Percentiles rank a stretch among this genome's conserved stretches.
Evolutionary conservation across 1,284 basidiomycete genomes (phyloP).

Genomic region (Exobasidium cylindrosporum): DNA sequence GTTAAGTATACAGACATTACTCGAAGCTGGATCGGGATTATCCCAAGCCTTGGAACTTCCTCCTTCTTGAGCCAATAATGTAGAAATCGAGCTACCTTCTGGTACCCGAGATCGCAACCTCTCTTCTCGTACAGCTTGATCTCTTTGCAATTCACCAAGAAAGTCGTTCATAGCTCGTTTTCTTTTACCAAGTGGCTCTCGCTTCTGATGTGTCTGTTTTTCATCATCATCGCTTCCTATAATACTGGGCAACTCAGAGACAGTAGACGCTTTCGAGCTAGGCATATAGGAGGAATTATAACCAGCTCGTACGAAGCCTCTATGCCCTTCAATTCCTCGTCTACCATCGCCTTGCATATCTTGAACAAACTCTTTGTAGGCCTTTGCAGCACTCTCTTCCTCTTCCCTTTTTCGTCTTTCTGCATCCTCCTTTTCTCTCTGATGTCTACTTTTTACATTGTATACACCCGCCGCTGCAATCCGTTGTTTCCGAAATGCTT

Average conservation of each 20-base stretch:
- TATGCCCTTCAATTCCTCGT: background rate
- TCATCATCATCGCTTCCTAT: constrained; percentile 29
- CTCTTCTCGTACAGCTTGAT: constrained; percentile 78
- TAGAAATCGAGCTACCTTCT: constrained; percentile 71
- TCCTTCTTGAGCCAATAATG: constrained; percentile 66
- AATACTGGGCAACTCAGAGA: background rate
- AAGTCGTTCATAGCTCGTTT: constrained; percentile 40
- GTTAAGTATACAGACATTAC: constrained; percentile 84
- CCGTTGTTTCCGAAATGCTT: constrained; percentile 5
- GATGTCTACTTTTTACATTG: constrained; percentile 28
- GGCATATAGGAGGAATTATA: constrained; percentile 19
- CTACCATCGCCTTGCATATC: constrained; percentile 30
- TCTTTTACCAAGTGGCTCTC: constrained; percentile 26
- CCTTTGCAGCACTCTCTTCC: constrained; percentile 31
- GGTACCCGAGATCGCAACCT: constrained; percentile 9
- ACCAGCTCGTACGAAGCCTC: constrained; percentile 31
- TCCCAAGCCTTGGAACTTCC: constrained; percentile 69
- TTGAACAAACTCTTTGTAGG: constrained; percentile 42
- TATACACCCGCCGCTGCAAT: constrained; percentile 9
- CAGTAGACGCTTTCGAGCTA: background rate
- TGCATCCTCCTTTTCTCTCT: constrained; percentile 40
- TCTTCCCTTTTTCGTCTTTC: constrained; percentile 36
- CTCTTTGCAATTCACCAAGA: constrained; percentile 61
- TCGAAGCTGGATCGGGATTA: constrained; percentile 78
- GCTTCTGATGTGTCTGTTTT: constrained; percentile 9